A percentile compares a stretch with the other conserved stretches of the same genome.
Evolutionary conservation across 495 filamentous ascomycete species (phyloP).

Genomic region (Antarctomyces pellizariae): DNA sequence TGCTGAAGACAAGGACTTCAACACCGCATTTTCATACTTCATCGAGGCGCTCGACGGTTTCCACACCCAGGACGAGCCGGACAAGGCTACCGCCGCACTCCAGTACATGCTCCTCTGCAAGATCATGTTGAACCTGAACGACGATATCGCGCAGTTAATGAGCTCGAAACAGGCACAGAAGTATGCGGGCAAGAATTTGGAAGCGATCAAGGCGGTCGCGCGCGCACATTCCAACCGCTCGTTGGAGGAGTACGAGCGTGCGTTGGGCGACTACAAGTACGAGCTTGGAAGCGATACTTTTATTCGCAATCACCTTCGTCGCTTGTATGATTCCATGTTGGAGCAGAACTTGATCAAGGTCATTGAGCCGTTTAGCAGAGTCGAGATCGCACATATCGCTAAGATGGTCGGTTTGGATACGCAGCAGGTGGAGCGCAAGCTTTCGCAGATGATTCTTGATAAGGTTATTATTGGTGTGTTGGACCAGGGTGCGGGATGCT

Average conservation of each 20-base stretch:
- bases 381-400: conserved; percentile 90
- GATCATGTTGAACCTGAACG: conserved; percentile 92
- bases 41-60: conserved; percentile 97
- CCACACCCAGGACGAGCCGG: conserved; percentile 67
- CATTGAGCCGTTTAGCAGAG: conserved; percentile 90
- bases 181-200: conserved; percentile 80
- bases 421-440: conserved; percentile 90
- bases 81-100: conserved; percentile 68
- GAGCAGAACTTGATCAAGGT: conserved; percentile 99
- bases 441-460: conserved; percentile 97
- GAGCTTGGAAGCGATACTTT: conserved; percentile 84
- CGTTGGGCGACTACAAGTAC: conserved; percentile 66
- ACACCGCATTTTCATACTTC: conserved; percentile 95
- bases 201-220: conserved; percentile 97
- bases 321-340: conserved; percentile 92
- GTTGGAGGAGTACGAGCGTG: conserved; percentile 87
- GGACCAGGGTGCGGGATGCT: conserved; percentile 89
- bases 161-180: conserved; percentile 85
- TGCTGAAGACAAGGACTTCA: conserved; percentile 96
- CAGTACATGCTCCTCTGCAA: conserved; percentile 99
- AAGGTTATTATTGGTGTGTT: conserved; percentile 95
- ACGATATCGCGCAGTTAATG: conserved; percentile 86
- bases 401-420: conserved; percentile 93
- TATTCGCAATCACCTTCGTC: conserved; percentile 81
- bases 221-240: conserved; percentile 85